Conservation (phyloP, 441 rosid species). For the Kokia cookei region DNA sequence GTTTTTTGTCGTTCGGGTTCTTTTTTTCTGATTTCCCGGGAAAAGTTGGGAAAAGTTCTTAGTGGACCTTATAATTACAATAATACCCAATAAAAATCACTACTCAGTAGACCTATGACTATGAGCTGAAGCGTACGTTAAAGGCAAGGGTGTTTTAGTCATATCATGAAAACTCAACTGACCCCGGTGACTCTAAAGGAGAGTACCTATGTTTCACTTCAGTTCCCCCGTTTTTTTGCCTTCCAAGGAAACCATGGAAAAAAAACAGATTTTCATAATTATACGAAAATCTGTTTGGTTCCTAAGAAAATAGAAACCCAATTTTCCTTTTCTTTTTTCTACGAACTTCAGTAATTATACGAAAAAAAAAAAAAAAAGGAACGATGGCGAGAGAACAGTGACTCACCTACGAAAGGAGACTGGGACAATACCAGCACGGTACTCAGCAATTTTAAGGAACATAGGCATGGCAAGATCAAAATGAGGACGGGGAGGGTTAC, state of each 20-base stretch:
- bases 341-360: background rate
- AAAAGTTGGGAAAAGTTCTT: background rate
- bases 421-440: conserved; percentile 65
- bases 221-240: conserved; percentile 1
- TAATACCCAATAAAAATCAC: too few relatives aligned
- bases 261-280: background rate
- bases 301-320: conserved; percentile 2
- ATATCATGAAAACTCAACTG: too few relatives aligned
- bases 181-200: too few relatives aligned
- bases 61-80: background rate
- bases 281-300: conserved; percentile 18
- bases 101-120: too few relatives aligned
- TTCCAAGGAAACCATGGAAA: background rate
- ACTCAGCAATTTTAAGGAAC: conserved; percentile 58
- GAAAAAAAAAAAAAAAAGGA: background rate
- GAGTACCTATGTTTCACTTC: too few relatives aligned
- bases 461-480: conserved; percentile 79
- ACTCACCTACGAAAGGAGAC: conserved; percentile 52
- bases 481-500: conserved; percentile 71
- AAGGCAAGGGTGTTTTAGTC: too few relatives aligned
- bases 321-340: background rate
- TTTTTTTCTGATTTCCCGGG: conserved; percentile 13
- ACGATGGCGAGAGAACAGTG: background rate
- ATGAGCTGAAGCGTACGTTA: too few relatives aligned
- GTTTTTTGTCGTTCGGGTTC: background rate